phyloP scores from a whole-genome alignment of 345 rosid species.

The Aegle marmelos region DNA sequence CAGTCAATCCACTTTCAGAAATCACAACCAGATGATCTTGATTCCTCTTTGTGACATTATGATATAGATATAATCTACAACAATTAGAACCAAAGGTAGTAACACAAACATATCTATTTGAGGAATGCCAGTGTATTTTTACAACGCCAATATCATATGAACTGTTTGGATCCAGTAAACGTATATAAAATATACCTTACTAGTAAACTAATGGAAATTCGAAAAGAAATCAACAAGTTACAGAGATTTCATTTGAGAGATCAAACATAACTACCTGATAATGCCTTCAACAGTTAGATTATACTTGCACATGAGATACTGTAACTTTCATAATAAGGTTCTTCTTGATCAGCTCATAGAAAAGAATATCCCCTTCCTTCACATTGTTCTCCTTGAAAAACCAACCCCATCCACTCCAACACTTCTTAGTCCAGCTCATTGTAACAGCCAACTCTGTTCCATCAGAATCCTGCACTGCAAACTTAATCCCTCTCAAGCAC shows the following conservation, averaged over 20 bases:
- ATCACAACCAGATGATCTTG: neutral
- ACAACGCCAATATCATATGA: neutral
- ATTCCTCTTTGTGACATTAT: neutral
- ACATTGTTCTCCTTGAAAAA: slow-evolving; percentile 4
- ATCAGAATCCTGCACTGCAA: neutral
- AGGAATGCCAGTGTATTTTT: neutral
- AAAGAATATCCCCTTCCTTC: neutral
- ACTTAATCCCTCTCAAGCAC: neutral
- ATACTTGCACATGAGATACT: neutral
- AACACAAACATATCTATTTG: no score
- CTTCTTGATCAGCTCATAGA: slow-evolving; percentile 1
- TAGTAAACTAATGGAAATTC: no score
- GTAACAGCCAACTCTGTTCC: neutral
- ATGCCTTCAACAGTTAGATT: neutral
- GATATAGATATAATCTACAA: no score
- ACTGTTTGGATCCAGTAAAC: neutral
- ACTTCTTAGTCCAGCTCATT: neutral
- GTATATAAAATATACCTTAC: no score
- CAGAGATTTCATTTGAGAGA: neutral
- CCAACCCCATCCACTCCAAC: slow-evolving; percentile 18
- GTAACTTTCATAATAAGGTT: neutral
- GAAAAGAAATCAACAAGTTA: neutral
- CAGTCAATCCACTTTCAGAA: no score
- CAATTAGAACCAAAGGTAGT: no score
- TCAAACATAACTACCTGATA: neutral